Evolutionary conservation across 2,329 filamentous ascomycete genomes (phyloP).

Genomic region (Leptographium flavum): DNA sequence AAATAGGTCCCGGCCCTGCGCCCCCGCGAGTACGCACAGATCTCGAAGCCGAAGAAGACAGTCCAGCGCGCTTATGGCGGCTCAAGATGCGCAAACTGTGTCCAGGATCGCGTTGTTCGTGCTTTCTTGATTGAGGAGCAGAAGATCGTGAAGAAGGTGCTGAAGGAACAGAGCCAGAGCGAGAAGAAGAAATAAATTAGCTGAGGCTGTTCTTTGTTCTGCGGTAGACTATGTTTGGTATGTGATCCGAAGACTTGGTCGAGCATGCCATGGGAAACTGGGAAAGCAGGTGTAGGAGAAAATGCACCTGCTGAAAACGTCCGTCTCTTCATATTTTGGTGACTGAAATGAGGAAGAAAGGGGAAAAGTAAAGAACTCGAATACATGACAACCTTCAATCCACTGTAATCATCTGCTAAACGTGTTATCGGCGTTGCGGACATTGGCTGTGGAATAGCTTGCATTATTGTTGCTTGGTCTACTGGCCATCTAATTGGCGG

Average conservation of each 20-base stretch:
- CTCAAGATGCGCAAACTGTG: slow-evolving; percentile 96
- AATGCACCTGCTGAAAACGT: neutral
- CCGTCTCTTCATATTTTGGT: neutral
- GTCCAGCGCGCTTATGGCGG: slow-evolving; percentile 97
- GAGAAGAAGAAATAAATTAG: slow-evolving; percentile 12
- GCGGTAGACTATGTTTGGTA: neutral
- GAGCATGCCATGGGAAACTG: neutral
- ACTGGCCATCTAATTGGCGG: no score
- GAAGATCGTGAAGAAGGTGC: slow-evolving; percentile 99
- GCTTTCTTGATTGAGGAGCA: slow-evolving; percentile 99
- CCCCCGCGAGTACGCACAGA: slow-evolving; percentile 91
- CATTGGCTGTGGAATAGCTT: no score
- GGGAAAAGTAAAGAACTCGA: slow-evolving; percentile 1
- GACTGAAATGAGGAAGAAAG: slow-evolving; percentile 2
- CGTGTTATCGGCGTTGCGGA: no score
- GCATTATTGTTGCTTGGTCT: no score
- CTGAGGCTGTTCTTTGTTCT: neutral
- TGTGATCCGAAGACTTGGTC: neutral
- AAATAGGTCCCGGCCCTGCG: slow-evolving; percentile 68
- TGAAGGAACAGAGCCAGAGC: slow-evolving; percentile 67
- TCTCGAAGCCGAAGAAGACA: slow-evolving; percentile 98
- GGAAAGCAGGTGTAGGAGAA: neutral
- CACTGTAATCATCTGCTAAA: no score
- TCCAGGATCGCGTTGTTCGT: slow-evolving; percentile 92
- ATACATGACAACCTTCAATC: neutral